Evolutionary conservation across 768 basidiomycete genomes (phyloP).

Genomic region (Sarcomyxa edulis): DNA sequence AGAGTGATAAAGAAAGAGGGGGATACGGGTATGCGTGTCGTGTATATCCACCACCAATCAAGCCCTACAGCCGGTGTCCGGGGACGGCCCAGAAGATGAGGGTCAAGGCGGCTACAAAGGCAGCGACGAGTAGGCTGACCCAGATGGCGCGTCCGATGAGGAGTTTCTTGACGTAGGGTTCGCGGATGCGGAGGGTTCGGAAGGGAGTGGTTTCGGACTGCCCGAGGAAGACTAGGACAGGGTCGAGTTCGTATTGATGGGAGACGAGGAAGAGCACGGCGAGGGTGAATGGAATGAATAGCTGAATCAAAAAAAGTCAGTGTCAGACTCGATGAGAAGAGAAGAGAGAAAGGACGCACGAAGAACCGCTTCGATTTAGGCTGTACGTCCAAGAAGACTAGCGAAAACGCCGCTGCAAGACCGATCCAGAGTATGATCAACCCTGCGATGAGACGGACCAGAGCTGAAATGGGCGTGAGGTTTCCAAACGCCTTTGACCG

Average conservation of each 20-base stretch:
- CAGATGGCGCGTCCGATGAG: conserved; percentile 87
- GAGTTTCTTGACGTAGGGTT: conserved; percentile 91
- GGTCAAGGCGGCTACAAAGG: conserved; percentile 74
- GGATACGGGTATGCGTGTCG: too few species aligned
- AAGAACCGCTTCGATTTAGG: conserved; percentile 93
- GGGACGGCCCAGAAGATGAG: conserved; percentile 96
- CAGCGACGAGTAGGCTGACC: conserved; percentile 77
- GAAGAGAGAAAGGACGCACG: conserved; percentile 48
- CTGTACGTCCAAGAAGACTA: conserved; percentile 89
- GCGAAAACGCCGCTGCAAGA: conserved; percentile 83
- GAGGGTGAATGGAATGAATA: conserved; percentile 90
- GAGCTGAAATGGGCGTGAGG: conserved; percentile 84
- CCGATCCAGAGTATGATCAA: conserved; percentile 91
- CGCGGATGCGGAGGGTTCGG: conserved; percentile 85
- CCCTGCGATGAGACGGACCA: conserved; percentile 82
- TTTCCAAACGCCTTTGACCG: conserved; percentile 98
- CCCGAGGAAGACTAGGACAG: conserved; percentile 87
- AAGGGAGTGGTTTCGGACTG: conserved; percentile 97
- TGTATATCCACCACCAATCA: too few species aligned
- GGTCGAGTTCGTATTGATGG: conserved; percentile 96
- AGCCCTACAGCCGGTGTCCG: conserved; percentile 88
- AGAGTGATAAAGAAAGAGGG: too few species aligned
- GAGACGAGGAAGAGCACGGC: conserved; percentile 90
- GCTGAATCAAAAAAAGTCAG: conserved; percentile 37
- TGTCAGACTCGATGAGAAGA: conserved; percentile 5